phyloP scores from a whole-genome alignment of 2,329 filamentous ascomycete species.

The Fusarium buxicola region DNA sequence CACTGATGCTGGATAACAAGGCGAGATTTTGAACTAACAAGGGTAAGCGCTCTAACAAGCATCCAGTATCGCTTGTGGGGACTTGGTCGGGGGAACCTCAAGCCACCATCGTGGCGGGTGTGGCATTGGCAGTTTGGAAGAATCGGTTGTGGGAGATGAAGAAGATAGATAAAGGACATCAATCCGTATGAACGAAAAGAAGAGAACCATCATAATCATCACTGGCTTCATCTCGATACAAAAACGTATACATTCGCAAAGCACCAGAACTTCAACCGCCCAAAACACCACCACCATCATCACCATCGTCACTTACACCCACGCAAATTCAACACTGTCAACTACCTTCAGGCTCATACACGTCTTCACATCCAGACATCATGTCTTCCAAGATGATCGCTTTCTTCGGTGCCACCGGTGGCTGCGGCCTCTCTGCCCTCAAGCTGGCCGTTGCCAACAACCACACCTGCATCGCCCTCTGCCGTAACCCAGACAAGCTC shows the following conservation, averaged over 20 bases:
- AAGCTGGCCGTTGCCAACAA: constrained; percentile 51
- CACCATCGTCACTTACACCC: constrained; percentile 6
- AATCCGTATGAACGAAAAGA: not conserved
- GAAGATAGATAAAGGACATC: constrained; percentile 23
- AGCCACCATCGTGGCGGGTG: rapidly evolving
- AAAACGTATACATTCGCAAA: no score
- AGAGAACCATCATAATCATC: constrained; percentile 3
- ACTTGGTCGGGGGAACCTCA: no score
- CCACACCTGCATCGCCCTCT: constrained; percentile 55
- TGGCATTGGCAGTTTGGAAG: not conserved
- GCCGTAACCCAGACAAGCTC: constrained; percentile 56
- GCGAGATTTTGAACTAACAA: no score
- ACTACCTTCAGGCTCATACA: no score
- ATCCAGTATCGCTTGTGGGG: no score
- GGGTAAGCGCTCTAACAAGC: no score
- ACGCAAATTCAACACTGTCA: no score
- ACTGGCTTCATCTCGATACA: no score
- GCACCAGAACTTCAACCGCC: not conserved
- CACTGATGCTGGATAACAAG: no score
- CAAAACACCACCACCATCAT: not conserved
- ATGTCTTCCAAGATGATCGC: constrained; percentile 36
- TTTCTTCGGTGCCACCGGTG: constrained; percentile 58
- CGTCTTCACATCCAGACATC: no score
- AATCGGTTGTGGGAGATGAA: not conserved
- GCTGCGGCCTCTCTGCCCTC: constrained; percentile 55